Conservation (phyloP, 257 asterid genomes). For the Cynanchum wilfordii region DNA sequence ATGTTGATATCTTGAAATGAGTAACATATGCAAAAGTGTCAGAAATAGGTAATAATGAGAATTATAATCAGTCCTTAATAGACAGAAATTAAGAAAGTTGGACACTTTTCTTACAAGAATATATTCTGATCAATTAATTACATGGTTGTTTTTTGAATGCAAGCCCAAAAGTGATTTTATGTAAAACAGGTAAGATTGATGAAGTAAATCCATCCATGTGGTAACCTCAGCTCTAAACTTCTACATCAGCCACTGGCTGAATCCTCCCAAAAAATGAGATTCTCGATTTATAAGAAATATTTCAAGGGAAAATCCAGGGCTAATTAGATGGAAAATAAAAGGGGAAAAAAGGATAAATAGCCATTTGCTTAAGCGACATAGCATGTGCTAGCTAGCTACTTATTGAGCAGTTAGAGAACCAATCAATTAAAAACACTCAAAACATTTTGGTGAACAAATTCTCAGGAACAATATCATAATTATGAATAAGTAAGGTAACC, state of each 20-base stretch:
- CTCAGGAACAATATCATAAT: neutral
- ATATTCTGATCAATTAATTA: neutral
- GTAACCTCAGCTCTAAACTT: neutral
- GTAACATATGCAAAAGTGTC: neutral
- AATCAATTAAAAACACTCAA: neutral
- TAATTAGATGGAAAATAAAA: neutral
- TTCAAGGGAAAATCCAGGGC: neutral
- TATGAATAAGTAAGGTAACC: neutral
- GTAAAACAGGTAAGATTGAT: neutral
- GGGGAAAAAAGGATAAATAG: neutral
- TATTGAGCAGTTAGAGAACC: neutral
- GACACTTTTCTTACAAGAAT: neutral
- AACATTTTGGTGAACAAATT: neutral
- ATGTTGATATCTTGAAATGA: neutral
- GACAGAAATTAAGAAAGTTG: neutral
- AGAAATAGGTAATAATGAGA: neutral
- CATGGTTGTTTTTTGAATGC: neutral
- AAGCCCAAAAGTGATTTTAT: neutral
- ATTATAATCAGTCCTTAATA: neutral
- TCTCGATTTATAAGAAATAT: neutral
- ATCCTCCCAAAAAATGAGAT: neutral
- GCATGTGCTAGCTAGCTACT: neutral
- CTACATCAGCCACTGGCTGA: neutral
- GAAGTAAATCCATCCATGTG: neutral
- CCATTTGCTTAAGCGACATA: neutral